Evolutionary conservation across 176 grass and related monocot genomes (phyloP), one percentile per base, ranked within the genome.

Genomic region (Eleusine coracana): DNA sequence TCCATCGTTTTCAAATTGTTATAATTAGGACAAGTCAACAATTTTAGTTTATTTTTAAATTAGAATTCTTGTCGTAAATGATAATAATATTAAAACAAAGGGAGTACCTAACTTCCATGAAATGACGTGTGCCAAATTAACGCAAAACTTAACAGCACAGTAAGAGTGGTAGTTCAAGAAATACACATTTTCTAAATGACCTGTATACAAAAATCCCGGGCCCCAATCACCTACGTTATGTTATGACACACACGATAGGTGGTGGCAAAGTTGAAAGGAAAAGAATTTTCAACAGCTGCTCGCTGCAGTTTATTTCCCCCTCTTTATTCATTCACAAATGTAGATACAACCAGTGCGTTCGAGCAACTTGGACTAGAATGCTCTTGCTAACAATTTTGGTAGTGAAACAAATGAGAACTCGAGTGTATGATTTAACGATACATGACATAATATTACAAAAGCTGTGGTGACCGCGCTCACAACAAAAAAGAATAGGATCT

Each of bases 321-420:
- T 66, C 46, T 69, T 83, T 83, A 90, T 90, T 87, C 75, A 80
- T 90, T 87, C 80, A 75, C 80, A 84, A 87, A 86, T 86, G 66
- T 82, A 82, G 84, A 75, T 83, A 90, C 80, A 90, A 79, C 44
- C 88, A 87, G 61, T n/a, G 10, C 38, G 80, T 74, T 54, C 84
- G 51, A 90, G 75, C 88, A 83, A 87, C 80, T 74, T 74, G 48
- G 21, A 23, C 76, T 66, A 82, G 36, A 73, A 85, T 82, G 69
- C 62, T 68, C 68, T 72, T 74, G 62, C 86, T 90, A 83, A 88
- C 36, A 79, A 58, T 75, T 88, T 79, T 70, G 62, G 75, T 15
- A 79, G 42, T 70, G 40, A 73, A 73, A 86, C 25, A 44, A 70
- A 88, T 27, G 79, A 76, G 15, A 77, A 14, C 76, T 54, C 25